Evolutionary conservation across 2,329 filamentous ascomycete species (phyloP).

Genomic region (Apiospora malaysiana): DNA sequence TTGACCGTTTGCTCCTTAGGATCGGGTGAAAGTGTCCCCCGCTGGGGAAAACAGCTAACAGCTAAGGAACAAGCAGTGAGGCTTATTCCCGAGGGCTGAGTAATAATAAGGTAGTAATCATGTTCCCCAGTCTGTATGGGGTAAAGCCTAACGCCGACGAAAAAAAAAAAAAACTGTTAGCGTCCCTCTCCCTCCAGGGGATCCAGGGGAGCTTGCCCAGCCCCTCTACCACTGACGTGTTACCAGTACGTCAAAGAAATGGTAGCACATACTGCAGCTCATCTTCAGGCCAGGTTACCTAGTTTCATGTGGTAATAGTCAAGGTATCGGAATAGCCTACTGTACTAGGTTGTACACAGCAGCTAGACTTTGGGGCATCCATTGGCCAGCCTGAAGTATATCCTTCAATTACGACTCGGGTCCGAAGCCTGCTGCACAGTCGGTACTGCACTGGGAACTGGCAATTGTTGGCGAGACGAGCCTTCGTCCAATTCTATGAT

Average conservation of each 20-base stretch:
- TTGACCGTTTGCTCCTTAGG: not conserved
- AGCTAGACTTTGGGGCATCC: too few relatives aligned
- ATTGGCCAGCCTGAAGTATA: too few relatives aligned
- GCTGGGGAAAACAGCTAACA: not conserved
- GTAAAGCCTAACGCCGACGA: conserved; percentile 10
- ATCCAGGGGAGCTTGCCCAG: too few relatives aligned
- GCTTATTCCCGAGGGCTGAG: conserved; percentile 5
- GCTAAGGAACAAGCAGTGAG: not conserved
- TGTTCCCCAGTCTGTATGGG: not conserved
- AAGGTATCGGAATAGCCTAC: not conserved
- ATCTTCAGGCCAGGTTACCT: not conserved
- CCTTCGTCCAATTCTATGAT: too few relatives aligned
- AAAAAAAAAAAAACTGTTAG: not conserved
- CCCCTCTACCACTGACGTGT: conserved; percentile 7
- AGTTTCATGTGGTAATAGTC: not conserved
- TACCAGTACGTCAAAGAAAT: too few relatives aligned
- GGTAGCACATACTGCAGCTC: too few relatives aligned
- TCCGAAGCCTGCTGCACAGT: not conserved
- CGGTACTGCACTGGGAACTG: not conserved
- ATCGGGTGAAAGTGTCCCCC: not conserved
- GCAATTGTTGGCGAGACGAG: not conserved
- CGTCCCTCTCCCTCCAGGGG: not conserved
- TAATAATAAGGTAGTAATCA: conserved; percentile 1
- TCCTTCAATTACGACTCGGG: not conserved
- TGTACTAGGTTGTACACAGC: too few relatives aligned